A percentile compares a stretch with the other conserved stretches of the same genome.
Evolutionary conservation across 2,329 filamentous ascomycete genomes (phyloP).

Genomic region (Cladobotryum mycophilum): DNA sequence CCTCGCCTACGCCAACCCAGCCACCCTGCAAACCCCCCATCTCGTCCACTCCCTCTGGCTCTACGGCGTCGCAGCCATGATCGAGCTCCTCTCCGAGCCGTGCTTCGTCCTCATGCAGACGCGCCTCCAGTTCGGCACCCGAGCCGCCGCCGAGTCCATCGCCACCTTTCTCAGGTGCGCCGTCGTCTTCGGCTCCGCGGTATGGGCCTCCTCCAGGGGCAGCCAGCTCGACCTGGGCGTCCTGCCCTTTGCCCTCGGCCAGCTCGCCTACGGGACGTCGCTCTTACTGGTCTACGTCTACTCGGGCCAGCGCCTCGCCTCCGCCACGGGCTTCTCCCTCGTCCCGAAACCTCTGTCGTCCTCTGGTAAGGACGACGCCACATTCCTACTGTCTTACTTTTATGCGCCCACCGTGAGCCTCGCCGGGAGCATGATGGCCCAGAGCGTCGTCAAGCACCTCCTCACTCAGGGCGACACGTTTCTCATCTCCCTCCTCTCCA

Average conservation of each 20-base stretch:
- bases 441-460: constrained; percentile 85
- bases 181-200: constrained; percentile 63
- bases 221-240: constrained; percentile 56
- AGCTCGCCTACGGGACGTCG: constrained; percentile 66
- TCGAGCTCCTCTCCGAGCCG: constrained; percentile 82
- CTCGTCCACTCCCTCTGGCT: constrained; percentile 49
- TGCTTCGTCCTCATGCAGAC: constrained; percentile 84
- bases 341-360: constrained; percentile 39
- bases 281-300: constrained; percentile 65
- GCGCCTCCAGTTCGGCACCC: constrained; percentile 69
- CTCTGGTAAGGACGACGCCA: constrained; percentile 8
- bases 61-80: constrained; percentile 50
- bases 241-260: constrained; percentile 82
- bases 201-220: constrained; percentile 47
- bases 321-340: constrained; percentile 61
- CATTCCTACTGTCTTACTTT: constrained; percentile 57
- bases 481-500: constrained; percentile 72
- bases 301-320: constrained; percentile 52
- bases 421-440: constrained; percentile 75
- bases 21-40: constrained; percentile 54
- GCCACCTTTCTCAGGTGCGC: constrained; percentile 74
- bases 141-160: constrained; percentile 75
- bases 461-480: constrained; percentile 93
- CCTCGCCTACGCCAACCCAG: constrained; percentile 43
- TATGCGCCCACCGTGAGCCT: constrained; percentile 65